Evolutionary conservation across 108 stramenopile species (phyloP), one percentile per base, ranked within the genome.

Genomic region (Skeletonema tropicum): DNA sequence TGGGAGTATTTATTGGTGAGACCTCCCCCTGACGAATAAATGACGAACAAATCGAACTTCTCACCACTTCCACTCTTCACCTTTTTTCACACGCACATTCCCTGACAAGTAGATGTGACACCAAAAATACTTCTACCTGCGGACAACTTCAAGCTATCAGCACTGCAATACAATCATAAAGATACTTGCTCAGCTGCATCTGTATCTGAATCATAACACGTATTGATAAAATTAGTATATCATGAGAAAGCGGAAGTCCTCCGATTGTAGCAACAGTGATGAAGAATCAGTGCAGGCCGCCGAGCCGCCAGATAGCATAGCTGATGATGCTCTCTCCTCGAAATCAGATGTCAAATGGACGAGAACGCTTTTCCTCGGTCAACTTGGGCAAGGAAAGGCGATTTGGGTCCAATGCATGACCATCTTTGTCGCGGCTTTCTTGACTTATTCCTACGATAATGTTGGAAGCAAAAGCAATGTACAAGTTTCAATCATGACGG

Each of bases 401-500:
- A 57, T 66, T 60, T 85, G 80, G 80, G 80, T 65, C 41, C 75
- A 86, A 63, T 45, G 66, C 45, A 13, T 73, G 4, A 80, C 71
- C 6, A 80, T 86, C 39, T 57, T 36, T 26, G 5, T 68, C 2
- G 57, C 83, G 3, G 83, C 85, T n/a, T 17, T 64, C 12, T 19
- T 80, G 41, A 74, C 75, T 11, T 86, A 86, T 62, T 76, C 79
- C 5, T 86, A 72, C 55, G 35, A 57, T 23, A 83, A 86, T 45
- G 60, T 35, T 8, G 65, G 64, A 19, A 21, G 31, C 58, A 73
- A 45, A 68, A 55, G 13, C 15, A 83, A 86, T 61, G 75, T 86
- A 15, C 85, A 86, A 46, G 69, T 86, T 38, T 64, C 83, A 31
- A 81, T 80, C 48, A 86, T 86, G 85, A 83, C 83, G 2, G 71